Conservation (phyloP, 2,329 filamentous ascomycete genomes). For the Cytospora leucostoma region DNA sequence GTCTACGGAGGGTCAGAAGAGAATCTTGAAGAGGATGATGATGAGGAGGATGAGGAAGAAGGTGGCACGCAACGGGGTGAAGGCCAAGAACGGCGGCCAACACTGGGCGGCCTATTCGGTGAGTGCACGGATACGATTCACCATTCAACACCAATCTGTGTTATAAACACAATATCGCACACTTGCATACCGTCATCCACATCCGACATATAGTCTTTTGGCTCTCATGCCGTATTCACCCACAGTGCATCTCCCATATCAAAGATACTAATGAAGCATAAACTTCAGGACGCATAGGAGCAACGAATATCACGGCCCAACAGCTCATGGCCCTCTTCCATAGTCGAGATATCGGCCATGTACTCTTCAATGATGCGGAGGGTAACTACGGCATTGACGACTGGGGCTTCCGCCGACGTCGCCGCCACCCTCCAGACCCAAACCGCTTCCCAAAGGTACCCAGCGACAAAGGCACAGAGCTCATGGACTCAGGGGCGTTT, state of each 20-base stretch:
- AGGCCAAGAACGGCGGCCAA: background rate
- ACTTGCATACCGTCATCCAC: constrained; percentile 1
- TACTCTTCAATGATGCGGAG: constrained; percentile 39
- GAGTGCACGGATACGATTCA: background rate
- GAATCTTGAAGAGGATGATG: constrained; percentile 27
- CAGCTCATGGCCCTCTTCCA: constrained; percentile 46
- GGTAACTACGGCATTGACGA: constrained; percentile 36
- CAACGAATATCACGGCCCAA: constrained; percentile 24
- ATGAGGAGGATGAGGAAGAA: constrained; percentile 26
- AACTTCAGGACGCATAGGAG: constrained; percentile 22
- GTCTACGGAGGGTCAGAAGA: constrained; percentile 30
- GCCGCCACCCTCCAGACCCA: constrained; percentile 48
- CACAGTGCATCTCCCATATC: background rate
- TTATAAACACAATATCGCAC: constrained; percentile 5
- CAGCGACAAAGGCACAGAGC: constrained; percentile 69
- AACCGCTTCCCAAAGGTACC: constrained; percentile 80
- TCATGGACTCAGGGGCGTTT: constrained; percentile 84
- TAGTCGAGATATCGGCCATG: constrained; percentile 41
- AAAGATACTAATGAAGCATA: constrained; percentile 12
- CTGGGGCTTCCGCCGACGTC: constrained; percentile 43
- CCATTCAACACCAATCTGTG: background rate
- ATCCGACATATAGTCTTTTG: background rate
- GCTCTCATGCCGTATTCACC: background rate
- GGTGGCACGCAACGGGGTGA: constrained; percentile 14
- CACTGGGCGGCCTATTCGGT: constrained; percentile 23